These are phyloP conservation scores for Lodderomyces pseudojiufengensis DNA, from an alignment of 1,139 yeast genomes.

Conservation along the genomic window DNA sequence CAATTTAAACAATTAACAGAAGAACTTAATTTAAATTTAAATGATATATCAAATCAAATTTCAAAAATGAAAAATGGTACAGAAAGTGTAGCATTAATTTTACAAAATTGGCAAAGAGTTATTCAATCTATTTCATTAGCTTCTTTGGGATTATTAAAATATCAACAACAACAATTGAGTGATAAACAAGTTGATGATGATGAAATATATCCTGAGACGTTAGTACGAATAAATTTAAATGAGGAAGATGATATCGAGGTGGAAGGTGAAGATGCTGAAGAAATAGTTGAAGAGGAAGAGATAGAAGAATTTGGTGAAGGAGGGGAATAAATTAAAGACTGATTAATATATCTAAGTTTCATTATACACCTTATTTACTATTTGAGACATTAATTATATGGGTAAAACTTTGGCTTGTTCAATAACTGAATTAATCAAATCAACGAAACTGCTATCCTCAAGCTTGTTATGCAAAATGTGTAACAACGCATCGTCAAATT, in stretches of 20 bases:
- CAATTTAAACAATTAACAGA: conserved; percentile 50
- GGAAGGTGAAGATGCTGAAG: conserved; percentile 4
- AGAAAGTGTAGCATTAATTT: conserved; percentile 49
- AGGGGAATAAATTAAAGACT: no score
- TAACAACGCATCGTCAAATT: conserved; percentile 17
- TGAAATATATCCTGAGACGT: conserved; percentile 43
- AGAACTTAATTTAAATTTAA: conserved; percentile 45
- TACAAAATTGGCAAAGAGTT: conserved; percentile 71
- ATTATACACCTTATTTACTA: no score
- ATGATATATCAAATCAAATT: conserved; percentile 45
- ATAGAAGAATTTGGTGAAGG: conserved; percentile 1
- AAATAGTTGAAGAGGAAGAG: conserved; percentile 1
- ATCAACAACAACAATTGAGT: conserved; percentile 44
- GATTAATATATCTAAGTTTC: no score
- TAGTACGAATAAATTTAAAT: conserved; percentile 57
- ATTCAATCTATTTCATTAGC: conserved; percentile 66
- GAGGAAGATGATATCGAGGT: conserved; percentile 5
- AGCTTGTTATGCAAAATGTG: conserved; percentile 14
- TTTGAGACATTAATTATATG: conserved; percentile 1
- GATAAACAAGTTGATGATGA: conserved; percentile 39
- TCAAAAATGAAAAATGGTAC: conserved; percentile 56
- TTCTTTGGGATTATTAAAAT: conserved; percentile 52
- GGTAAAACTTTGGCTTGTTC: conserved; percentile 13
- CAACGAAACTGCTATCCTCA: conserved; percentile 19
- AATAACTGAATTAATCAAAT: conserved; percentile 28